phyloP scores from a whole-genome alignment of 768 basidiomycete genomes.

The Russula compacta region DNA sequence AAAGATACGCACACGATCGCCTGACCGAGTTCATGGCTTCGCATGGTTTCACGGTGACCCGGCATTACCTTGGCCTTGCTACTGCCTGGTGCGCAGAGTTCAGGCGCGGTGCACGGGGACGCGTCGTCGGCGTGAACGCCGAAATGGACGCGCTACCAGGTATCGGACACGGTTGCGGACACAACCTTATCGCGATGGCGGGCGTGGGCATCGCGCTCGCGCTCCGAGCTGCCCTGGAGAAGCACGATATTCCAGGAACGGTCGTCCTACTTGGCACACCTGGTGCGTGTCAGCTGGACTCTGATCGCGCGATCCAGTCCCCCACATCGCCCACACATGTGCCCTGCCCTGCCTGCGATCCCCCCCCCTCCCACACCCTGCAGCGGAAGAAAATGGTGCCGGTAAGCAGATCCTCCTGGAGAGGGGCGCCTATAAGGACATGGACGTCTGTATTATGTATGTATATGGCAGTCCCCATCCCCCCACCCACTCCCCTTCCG shows the following conservation, averaged over 20 bases:
- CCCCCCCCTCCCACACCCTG: neutral
- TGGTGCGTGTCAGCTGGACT: conserved; percentile 21
- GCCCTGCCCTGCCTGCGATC: neutral
- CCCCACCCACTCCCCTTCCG: neutral
- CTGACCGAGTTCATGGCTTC: conserved; percentile 57
- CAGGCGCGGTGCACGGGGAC: conserved; percentile 46
- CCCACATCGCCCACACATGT: neutral
- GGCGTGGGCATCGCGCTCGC: conserved; percentile 70
- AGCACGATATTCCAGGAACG: conserved; percentile 54
- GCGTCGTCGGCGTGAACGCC: conserved; percentile 68
- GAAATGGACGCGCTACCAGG: conserved; percentile 61
- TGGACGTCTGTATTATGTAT: conserved; percentile 77
- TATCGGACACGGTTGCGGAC: conserved; percentile 63
- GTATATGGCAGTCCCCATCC: conserved; percentile 12
- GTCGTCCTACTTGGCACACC: conserved; percentile 74
- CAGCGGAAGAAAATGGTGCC: conserved; percentile 71
- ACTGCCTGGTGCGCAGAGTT: conserved; percentile 78
- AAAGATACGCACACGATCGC: conserved; percentile 62
- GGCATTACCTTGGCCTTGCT: conserved; percentile 56
- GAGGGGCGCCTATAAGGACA: conserved; percentile 66
- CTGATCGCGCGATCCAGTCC: neutral
- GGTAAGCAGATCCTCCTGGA: conserved; percentile 72
- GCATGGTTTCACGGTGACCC: conserved; percentile 63
- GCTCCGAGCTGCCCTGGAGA: conserved; percentile 57
- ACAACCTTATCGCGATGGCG: conserved; percentile 74